Base-by-base conservation (phyloP, 164 flowering plant species). In the Piper longum region DNA sequence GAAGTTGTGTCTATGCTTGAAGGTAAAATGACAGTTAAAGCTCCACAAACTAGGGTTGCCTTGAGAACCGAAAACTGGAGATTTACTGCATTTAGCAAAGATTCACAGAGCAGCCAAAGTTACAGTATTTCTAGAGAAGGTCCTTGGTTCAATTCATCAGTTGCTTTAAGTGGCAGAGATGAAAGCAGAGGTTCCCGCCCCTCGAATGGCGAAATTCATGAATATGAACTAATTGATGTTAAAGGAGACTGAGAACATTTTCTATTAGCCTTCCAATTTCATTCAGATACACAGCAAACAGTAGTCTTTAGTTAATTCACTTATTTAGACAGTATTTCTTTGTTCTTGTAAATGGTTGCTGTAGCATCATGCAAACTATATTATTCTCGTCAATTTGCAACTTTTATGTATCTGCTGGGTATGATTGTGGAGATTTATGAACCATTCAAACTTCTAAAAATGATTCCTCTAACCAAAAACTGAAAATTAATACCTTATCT, bases 1-100 rank as follows among this genome's bases (percentile, higher is more conserved):
- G 77, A 77, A 7, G 91, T 72, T 0, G 85, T 85, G 68, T 76
- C 79, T 48, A 89, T 89, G 91, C 84, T 89, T 7, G 85, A 89
- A 63, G 91, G 95, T 16, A 66, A 73, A 68, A 69, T 63, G 19
- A 65, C 79, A 42, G 77, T 82, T 18, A 82, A 76, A 71, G 81
- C 78, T 7, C 85, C 86, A 4, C 36, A 66, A 4, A 70, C 80
- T 39, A 74, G 69, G 68, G 75, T 80, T 16, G 52, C 59, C 16
- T 39, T 72, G 16, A 16, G 36, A 45, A 63, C 43, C 6, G 68
- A 72, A 7, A 69, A 69, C 1, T 26, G 61, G 56, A 65, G 78
- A 63, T 69, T 77, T 52, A 73, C 60, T 69, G 68, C 76, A 8
- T 72, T 74, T 43, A 71, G 74, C 61, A 64, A 36, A 36, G 57